These are phyloP conservation scores for Aquilaria agallochum DNA, from an alignment of 441 rosid species.

Conservation along the genomic window DNA sequence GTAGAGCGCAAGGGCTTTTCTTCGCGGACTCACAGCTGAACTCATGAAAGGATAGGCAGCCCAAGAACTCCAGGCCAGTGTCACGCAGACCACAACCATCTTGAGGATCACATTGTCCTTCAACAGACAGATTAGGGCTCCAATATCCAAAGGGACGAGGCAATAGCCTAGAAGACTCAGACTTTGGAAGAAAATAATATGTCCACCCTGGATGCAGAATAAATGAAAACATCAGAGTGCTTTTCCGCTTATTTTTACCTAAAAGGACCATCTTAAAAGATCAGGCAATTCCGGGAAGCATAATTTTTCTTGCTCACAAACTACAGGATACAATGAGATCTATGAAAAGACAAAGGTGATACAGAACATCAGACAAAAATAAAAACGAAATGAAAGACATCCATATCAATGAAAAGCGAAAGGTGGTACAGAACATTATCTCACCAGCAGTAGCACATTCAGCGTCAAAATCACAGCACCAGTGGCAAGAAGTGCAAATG, in stretches of 20 bases:
- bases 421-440: neutral
- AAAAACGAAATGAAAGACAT: neutral
- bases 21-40: slow-evolving; percentile 77
- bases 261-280: too few species aligned
- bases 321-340: too few species aligned
- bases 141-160: slow-evolving; percentile 87
- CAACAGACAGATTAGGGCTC: slow-evolving; percentile 84
- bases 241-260: neutral
- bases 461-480: slow-evolving; percentile 93
- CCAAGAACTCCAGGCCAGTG: slow-evolving; percentile 98
- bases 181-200: slow-evolving; percentile 91
- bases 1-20: slow-evolving; percentile 90
- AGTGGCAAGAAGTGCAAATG: slow-evolving; percentile 91
- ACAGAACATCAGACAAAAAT: neutral
- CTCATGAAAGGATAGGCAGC: slow-evolving; percentile 99
- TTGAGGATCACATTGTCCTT: slow-evolving; percentile 75
- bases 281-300: neutral
- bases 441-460: slow-evolving; percentile 92
- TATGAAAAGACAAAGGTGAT: neutral
- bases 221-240: slow-evolving; percentile 3
- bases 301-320: neutral
- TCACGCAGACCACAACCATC: slow-evolving; percentile 66
- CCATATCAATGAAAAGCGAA: neutral
- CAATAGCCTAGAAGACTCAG: slow-evolving; percentile 89
- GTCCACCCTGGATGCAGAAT: slow-evolving; percentile 70